Evolutionary conservation across 2,329 filamentous ascomycete genomes (phyloP).

Genomic region (Colletotrichum sp.): DNA sequence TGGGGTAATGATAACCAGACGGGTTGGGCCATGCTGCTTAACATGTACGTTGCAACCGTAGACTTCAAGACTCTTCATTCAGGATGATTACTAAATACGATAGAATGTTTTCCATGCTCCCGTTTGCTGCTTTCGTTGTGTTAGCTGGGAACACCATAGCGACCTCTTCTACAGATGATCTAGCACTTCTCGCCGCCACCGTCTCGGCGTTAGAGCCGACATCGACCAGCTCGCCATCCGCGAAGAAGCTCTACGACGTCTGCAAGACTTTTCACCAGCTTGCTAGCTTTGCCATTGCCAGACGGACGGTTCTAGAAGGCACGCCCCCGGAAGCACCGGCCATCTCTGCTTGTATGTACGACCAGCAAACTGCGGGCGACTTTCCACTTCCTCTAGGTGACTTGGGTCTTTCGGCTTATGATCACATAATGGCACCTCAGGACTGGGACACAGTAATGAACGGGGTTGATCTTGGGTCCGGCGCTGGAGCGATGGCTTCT

Average conservation of each 20-base stretch:
- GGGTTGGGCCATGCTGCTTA: not conserved
- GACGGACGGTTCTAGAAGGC: not conserved
- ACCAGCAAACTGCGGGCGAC: not conserved
- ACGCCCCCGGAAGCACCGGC: not conserved
- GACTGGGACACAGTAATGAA: not conserved
- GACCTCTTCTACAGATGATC: not conserved
- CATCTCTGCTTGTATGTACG: not conserved
- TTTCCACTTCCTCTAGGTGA: not conserved
- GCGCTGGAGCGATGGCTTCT: not conserved
- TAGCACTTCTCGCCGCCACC: not conserved
- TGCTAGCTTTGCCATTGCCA: not conserved
- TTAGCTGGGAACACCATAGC: not conserved
- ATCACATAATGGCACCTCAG: not conserved
- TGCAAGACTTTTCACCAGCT: not conserved
- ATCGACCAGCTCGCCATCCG: not conserved
- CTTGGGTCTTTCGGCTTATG: not conserved
- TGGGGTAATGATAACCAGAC: not conserved
- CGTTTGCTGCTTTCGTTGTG: not conserved
- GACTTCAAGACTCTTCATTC: rapidly evolving
- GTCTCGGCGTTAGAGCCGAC: not conserved
- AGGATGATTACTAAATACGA: not conserved
- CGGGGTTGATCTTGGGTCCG: not conserved
- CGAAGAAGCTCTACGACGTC: not conserved
- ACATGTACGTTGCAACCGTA: not conserved
- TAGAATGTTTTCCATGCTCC: not conserved